Evolutionary conservation across 768 basidiomycete species (phyloP).

Genomic region (Tricholoma sp.): DNA sequence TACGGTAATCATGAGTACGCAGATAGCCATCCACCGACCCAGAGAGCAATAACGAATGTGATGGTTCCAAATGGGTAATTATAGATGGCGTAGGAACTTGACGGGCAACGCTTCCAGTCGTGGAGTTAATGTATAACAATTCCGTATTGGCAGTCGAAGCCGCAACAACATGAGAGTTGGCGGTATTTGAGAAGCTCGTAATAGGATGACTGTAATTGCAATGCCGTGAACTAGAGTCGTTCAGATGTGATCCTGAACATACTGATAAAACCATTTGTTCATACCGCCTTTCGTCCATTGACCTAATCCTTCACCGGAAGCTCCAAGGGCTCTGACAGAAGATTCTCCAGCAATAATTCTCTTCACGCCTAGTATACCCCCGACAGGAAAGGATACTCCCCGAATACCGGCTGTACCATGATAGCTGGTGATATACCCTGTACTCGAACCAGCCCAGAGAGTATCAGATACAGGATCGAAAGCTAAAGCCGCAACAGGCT

Average conservation of each 20-base stretch:
- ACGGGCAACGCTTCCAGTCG: conserved; percentile 62
- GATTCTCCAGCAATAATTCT: conserved; percentile 77
- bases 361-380: conserved; percentile 62
- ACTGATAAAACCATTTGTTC: conserved; percentile 82
- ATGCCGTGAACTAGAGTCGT: conserved; percentile 2
- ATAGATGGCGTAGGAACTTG: conserved; percentile 52
- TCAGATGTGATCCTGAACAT: conserved; percentile 17
- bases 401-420: conserved; percentile 59
- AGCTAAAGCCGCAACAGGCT: conserved; percentile 68
- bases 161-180: conserved; percentile 51
- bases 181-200: conserved; percentile 42
- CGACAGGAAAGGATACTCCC: conserved; percentile 72
- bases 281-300: conserved; percentile 81
- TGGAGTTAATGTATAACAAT: conserved; percentile 65
- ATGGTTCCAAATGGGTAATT: conserved; percentile 61
- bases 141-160: conserved; percentile 56
- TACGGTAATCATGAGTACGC: conserved; percentile 67
- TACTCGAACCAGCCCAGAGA: conserved; percentile 77
- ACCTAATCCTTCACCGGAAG: conserved; percentile 62
- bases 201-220: conserved; percentile 18
- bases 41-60: conserved; percentile 58
- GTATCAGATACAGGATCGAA: conserved; percentile 92
- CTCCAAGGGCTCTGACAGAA: conserved; percentile 62
- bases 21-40: conserved; percentile 73
- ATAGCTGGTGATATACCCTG: conserved; percentile 66